Conservation (phyloP, 2,329 filamentous ascomycete genomes). For the Conoideocrella luteorostrata region DNA sequence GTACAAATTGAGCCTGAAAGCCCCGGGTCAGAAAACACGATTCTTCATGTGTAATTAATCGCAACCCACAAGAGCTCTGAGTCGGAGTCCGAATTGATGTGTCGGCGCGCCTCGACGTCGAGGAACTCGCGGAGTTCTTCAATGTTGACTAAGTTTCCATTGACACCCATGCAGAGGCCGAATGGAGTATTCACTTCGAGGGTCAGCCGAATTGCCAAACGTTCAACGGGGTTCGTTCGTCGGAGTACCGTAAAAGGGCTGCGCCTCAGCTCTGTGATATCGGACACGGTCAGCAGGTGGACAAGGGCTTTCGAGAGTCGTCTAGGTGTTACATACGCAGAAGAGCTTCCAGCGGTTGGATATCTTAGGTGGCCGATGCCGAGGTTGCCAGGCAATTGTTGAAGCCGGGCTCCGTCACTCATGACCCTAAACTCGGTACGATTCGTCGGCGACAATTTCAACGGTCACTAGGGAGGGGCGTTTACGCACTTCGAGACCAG, state of each 20-base stretch:
- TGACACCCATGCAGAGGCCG: conserved; percentile 75
- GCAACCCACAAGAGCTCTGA: conserved; percentile 48
- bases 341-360: conserved; percentile 78
- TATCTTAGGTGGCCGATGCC: conserved; percentile 78
- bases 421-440: conserved; percentile 19
- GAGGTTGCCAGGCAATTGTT: conserved; percentile 63
- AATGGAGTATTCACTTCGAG: conserved; percentile 78
- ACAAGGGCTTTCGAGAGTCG: neutral
- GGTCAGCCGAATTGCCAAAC: too few relatives aligned
- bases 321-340: conserved; percentile 27
- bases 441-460: conserved; percentile 29
- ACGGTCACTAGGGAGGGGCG: too few relatives aligned
- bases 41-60: too few relatives aligned
- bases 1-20: conserved; percentile 65
- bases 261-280: conserved; percentile 65
- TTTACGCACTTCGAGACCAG: conserved; percentile 45
- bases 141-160: conserved; percentile 81
- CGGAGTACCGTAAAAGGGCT: conserved; percentile 93
- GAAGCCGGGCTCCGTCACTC: conserved; percentile 40
- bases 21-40: conserved; percentile 10
- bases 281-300: neutral
- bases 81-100: conserved; percentile 87
- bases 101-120: conserved; percentile 71
- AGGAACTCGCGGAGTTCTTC: conserved; percentile 63
- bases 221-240: too few relatives aligned